Conservation (phyloP, 345 rosid genomes). For the Dipteronia dyeriana region DNA sequence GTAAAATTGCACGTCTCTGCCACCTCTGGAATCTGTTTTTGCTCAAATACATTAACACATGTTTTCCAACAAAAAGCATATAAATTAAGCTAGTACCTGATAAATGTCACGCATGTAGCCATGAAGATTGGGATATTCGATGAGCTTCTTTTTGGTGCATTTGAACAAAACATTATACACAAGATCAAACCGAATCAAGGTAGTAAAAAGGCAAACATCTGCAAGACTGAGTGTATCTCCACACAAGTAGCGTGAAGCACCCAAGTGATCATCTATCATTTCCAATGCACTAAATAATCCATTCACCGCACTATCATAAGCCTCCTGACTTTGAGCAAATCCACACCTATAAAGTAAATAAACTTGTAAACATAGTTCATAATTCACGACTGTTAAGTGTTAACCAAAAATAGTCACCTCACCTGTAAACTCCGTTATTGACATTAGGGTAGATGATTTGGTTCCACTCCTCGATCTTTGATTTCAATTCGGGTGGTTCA, state of each 20-base stretch:
- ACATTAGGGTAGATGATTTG: conserved; percentile 65
- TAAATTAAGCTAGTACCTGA: conserved; percentile 44
- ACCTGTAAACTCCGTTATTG: conserved; percentile 90
- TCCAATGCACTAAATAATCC: conserved; percentile 64
- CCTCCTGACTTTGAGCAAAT: conserved; percentile 87
- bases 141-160: conserved; percentile 79
- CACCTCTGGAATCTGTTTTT: conserved; percentile 66
- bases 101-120: conserved; percentile 71
- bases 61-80: too few species aligned
- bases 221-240: conserved; percentile 66
- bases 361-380: too few species aligned
- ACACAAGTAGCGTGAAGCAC: conserved; percentile 63
- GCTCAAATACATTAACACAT: too few species aligned
- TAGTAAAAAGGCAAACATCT: conserved; percentile 79
- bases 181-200: conserved; percentile 77
- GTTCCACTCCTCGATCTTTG: conserved; percentile 73
- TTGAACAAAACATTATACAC: conserved; percentile 80
- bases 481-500: conserved; percentile 47
- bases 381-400: too few species aligned
- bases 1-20: conserved; percentile 73
- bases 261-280: conserved; percentile 57
- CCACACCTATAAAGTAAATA: conserved; percentile 89
- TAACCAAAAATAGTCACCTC: not conserved
- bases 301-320: conserved; percentile 68
- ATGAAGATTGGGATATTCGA: conserved; percentile 70